Conservation (phyloP, 2,329 filamentous ascomycete species). For the Helotiales sp. region DNA sequence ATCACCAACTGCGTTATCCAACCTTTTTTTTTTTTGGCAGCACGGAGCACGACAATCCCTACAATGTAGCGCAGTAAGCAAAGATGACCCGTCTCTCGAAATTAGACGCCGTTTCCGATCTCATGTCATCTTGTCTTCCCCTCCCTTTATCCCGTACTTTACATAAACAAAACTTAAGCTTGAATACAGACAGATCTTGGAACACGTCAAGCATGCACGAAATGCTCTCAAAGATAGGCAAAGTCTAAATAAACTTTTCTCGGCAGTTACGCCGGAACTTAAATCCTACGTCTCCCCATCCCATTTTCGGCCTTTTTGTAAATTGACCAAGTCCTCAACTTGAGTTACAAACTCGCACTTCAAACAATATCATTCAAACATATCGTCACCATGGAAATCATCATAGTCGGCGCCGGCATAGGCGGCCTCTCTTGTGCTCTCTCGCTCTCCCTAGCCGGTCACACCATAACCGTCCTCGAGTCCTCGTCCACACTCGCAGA, state of each 20-base stretch:
- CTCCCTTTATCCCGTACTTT: too few relatives aligned
- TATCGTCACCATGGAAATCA: conserved; percentile 14
- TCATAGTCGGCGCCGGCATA: conserved; percentile 58
- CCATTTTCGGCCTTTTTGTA: too few relatives aligned
- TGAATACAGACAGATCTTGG: too few relatives aligned
- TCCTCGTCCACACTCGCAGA: conserved; percentile 51
- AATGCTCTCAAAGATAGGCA: background rate
- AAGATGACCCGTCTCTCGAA: background rate
- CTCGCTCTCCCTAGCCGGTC: conserved; percentile 50
- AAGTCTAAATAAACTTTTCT: background rate
- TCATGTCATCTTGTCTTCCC: too few relatives aligned
- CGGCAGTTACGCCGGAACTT: background rate
- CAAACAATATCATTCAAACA: background rate
- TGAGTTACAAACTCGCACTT: background rate
- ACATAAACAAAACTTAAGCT: too few relatives aligned
- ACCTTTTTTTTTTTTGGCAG: too few relatives aligned
- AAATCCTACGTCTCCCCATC: too few relatives aligned
- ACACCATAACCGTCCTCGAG: conserved; percentile 54
- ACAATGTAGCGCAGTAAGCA: background rate
- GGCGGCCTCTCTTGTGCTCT: conserved; percentile 56
- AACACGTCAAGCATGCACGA: too few relatives aligned
- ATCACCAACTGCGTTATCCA: too few relatives aligned
- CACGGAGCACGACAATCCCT: background rate
- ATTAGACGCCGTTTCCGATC: background rate
- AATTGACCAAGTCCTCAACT: background rate